These are phyloP conservation scores for Clarireedia homoeocarpa DNA, from an alignment of 2,329 filamentous ascomycete genomes.

Conservation along the genomic window DNA sequence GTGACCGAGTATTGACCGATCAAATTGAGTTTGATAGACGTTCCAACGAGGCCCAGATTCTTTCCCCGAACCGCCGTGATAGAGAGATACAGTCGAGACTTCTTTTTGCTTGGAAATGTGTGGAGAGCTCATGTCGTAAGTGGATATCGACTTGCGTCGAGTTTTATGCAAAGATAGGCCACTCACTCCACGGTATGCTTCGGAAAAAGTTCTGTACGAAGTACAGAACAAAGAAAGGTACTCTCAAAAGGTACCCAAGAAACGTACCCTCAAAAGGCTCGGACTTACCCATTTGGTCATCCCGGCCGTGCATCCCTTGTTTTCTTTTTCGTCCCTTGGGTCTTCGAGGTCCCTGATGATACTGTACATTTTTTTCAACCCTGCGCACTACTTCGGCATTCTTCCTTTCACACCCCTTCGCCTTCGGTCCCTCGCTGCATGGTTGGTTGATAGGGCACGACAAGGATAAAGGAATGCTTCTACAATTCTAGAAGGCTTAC, in stretches of 20 bases:
- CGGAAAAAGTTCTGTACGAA: too few relatives aligned
- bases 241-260: too few relatives aligned
- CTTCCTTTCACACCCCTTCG: background rate
- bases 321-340: background rate
- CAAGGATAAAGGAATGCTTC: background rate
- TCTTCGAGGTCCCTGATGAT: background rate
- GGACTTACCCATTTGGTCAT: slow-evolving; percentile 3
- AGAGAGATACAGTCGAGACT: too few relatives aligned
- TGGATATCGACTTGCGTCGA: background rate
- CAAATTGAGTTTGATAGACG: background rate
- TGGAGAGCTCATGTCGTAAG: background rate
- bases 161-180: too few relatives aligned
- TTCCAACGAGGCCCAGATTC: slow-evolving; percentile 5
- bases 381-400: too few relatives aligned
- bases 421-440: background rate
- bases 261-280: slow-evolving; percentile 2
- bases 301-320: background rate
- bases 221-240: too few relatives aligned
- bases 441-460: background rate
- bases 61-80: background rate
- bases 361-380: background rate
- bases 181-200: too few relatives aligned
- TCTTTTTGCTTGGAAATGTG: too few relatives aligned
- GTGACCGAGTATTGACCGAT: slow-evolving; percentile 4
- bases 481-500: background rate